A percentile compares a stretch with the other conserved stretches of the same genome.
Evolutionary conservation across 352 stramenopile genomes (phyloP).

Genomic region (Thalassiosira mediterranea): DNA sequence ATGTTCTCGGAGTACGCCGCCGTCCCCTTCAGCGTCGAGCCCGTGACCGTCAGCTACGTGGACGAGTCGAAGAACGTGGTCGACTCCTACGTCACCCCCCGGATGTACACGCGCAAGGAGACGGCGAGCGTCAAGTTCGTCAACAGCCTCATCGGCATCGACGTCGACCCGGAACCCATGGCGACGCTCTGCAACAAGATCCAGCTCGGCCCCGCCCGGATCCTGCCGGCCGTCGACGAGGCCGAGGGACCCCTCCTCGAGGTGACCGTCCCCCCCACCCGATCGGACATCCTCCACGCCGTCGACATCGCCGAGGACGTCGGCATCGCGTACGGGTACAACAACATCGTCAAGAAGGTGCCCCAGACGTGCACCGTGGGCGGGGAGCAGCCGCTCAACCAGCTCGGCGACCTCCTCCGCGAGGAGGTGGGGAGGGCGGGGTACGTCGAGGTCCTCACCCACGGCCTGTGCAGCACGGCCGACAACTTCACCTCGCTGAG

Average conservation of each 20-base stretch:
- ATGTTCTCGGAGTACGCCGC: slow-evolving; percentile 99
- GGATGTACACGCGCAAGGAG: slow-evolving; percentile 90
- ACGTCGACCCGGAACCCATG: slow-evolving; percentile 73
- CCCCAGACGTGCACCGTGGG: slow-evolving; percentile 95
- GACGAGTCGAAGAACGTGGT: slow-evolving; percentile 75
- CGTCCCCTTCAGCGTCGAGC: slow-evolving; percentile 95
- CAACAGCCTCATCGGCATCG: slow-evolving; percentile 86
- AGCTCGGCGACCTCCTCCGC: slow-evolving; percentile 95
- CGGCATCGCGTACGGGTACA: slow-evolving; percentile 99
- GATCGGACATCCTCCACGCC: slow-evolving; percentile 97
- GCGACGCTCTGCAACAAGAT: slow-evolving; percentile 96
- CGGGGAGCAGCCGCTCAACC: slow-evolving; percentile 95
- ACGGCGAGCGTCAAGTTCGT: slow-evolving; percentile 83
- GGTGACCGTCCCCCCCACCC: slow-evolving; percentile 95
- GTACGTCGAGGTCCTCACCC: slow-evolving; percentile 97
- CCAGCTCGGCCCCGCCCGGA: slow-evolving; percentile 91
- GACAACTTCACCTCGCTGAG: slow-evolving; percentile 97
- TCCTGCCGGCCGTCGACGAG: slow-evolving; percentile 63
- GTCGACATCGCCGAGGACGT: slow-evolving; percentile 99
- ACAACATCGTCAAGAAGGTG: slow-evolving; percentile 97
- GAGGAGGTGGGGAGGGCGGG: slow-evolving; percentile 97
- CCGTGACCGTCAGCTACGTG: slow-evolving; percentile 97
- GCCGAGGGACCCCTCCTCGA: slow-evolving; percentile 78
- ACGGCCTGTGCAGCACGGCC: slow-evolving; percentile 95
- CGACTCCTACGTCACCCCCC: slow-evolving; percentile 88